Base-by-base conservation (phyloP, 352 stramenopile species). In the Bremia lactucae region DNA sequence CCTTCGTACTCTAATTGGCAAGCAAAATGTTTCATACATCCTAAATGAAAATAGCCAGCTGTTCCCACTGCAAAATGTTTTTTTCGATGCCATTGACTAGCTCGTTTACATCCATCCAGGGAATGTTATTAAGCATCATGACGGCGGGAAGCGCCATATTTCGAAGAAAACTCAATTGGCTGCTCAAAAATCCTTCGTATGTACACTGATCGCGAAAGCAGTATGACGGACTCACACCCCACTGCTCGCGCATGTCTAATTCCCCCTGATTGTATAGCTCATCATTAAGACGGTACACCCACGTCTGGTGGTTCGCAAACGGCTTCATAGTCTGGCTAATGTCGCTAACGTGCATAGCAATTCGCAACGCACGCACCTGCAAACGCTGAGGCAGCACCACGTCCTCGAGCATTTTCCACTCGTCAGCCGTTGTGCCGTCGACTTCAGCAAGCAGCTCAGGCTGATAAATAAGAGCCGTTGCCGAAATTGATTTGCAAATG, bases 251-350 rank as follows among this genome's bases (percentile, higher is more conserved):
- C 18, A 54, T 43, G 40, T 89, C 77, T 25, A 84, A 38, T 38
- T 85, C 70, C 6, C 74, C 77, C 46, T 90, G 74, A 23, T 65
- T 52, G 41, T 81, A 87, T 37, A 73, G 59, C 60, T 90, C 77
- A 38, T 81, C 64, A 31, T 72, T 80, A 6, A 90, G 71, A 11
- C 72, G 68, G 28, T 62, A 52, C 10, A 90, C 77, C 77, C 77
- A 90, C 57, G 80, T 78, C 50, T 69, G 43, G 52, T 90, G 77
- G 46, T 83, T 72, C 10, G 22, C 42, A 31, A 86, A 87, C 29
- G 77, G 74, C 59, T 90, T 90, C 68, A 82, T 87, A 15, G 74
- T 87, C 55, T 90, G 77, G 36, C 72, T 80, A 29, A 90, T 82
- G 46, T 90, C 77, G 44, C 74, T 83, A 44, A 84, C 74, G 42